Percentiles rank a stretch among this genome's conserved stretches.
phyloP scores from a whole-genome alignment of 495 filamentous ascomycete species.

The Immersiella caudata region DNA sequence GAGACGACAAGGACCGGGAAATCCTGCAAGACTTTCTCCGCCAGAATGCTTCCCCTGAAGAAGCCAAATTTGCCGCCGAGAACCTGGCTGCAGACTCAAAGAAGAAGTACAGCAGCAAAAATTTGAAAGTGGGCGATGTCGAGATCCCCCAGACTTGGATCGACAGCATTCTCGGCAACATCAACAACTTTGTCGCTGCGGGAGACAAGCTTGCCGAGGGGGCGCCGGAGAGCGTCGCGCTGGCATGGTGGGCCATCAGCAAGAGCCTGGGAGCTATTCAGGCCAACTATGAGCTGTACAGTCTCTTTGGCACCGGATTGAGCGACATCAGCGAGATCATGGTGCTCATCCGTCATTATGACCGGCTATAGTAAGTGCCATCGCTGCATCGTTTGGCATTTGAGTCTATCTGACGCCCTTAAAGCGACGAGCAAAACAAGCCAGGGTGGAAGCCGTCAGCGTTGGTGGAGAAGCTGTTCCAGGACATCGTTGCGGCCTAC shows the following conservation, averaged over 20 bases:
- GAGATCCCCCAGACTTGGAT: conserved; percentile 33
- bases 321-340: conserved; percentile 38
- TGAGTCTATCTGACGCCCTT: neutral
- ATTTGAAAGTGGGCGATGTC: conserved; percentile 23
- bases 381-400: neutral
- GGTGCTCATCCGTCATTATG: conserved; percentile 36
- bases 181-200: conserved; percentile 30
- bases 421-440: conserved; percentile 26
- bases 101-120: conserved; percentile 31
- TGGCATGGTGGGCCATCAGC: conserved; percentile 36
- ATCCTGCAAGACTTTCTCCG: conserved; percentile 28
- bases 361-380: conserved; percentile 25
- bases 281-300: conserved; percentile 38
- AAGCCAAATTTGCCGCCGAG: conserved; percentile 30
- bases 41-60: conserved; percentile 22
- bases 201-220: conserved; percentile 28
- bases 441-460: conserved; percentile 29
- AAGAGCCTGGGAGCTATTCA: conserved; percentile 35
- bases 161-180: conserved; percentile 34
- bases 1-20: conserved; percentile 24
- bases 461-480: conserved; percentile 35
- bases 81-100: conserved; percentile 22
- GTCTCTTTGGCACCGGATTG: conserved; percentile 34
- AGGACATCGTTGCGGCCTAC: conserved; percentile 30
- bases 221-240: conserved; percentile 34